Evolutionary conservation across 2,329 filamentous ascomycete genomes (phyloP).

Genomic region (Fusarium sororula): DNA sequence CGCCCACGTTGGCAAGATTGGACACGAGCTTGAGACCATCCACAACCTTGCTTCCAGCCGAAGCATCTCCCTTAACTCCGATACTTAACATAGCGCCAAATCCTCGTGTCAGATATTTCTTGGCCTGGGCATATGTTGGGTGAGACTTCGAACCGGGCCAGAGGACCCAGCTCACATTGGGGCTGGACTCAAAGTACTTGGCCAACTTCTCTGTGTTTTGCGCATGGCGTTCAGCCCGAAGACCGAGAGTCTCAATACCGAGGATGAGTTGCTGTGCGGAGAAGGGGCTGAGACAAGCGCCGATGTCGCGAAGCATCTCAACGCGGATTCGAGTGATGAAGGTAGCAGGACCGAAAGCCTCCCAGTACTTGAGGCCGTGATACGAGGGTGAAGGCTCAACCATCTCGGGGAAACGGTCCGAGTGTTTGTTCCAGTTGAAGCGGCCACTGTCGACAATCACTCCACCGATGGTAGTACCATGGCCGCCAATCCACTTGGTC

Average conservation of each 20-base stretch:
- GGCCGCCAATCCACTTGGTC: slow-evolving; percentile 97
- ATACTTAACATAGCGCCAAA: slow-evolving; percentile 93
- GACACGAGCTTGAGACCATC: slow-evolving; percentile 95
- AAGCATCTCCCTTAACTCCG: slow-evolving; percentile 86
- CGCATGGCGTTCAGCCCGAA: slow-evolving; percentile 87
- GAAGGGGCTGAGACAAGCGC: slow-evolving; percentile 85
- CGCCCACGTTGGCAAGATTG: slow-evolving; percentile 95
- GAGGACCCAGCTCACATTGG: slow-evolving; percentile 90
- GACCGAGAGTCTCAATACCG: slow-evolving; percentile 87
- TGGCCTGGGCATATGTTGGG: slow-evolving; percentile 76
- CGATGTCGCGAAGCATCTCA: slow-evolving; percentile 89
- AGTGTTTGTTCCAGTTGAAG: slow-evolving; percentile 92
- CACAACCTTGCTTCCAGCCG: slow-evolving; percentile 82
- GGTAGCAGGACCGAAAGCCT: slow-evolving; percentile 84
- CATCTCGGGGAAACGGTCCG: slow-evolving; percentile 89
- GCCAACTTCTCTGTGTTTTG: slow-evolving; percentile 84
- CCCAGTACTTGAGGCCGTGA: slow-evolving; percentile 93
- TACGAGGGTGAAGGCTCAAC: slow-evolving; percentile 88
- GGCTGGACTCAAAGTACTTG: slow-evolving; percentile 82
- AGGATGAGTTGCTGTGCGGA: slow-evolving; percentile 91
- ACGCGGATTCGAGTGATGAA: slow-evolving; percentile 89
- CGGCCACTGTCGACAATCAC: slow-evolving; percentile 88
- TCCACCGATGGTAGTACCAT: slow-evolving; percentile 90
- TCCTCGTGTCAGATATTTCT: slow-evolving; percentile 85
- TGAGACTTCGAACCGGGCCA: slow-evolving; percentile 91